phyloP scores from a whole-genome alignment of 2,329 filamentous ascomycete genomes.

The Trichoderma afroharzianum region DNA sequence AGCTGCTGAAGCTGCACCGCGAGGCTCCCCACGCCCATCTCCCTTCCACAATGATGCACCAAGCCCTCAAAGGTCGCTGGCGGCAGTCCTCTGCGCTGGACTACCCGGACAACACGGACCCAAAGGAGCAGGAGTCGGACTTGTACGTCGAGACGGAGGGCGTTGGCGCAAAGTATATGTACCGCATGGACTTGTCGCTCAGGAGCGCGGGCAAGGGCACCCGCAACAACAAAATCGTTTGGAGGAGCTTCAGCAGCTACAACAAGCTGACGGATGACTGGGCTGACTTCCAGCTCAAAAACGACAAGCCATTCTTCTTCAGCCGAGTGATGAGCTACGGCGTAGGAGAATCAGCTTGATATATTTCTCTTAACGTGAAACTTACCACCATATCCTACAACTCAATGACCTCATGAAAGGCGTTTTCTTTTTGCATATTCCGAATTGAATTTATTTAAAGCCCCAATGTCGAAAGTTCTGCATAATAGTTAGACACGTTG shows the following conservation, averaged over 20 bases:
- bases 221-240: slow-evolving; percentile 81
- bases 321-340: slow-evolving; percentile 64
- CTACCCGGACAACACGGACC: slow-evolving; percentile 22
- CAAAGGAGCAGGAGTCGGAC: slow-evolving; percentile 55
- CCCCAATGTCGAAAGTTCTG: not conserved
- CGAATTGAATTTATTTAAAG: not conserved
- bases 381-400: not conserved
- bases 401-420: not conserved
- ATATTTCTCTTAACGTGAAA: not conserved
- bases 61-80: slow-evolving; percentile 59
- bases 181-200: slow-evolving; percentile 74
- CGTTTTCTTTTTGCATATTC: not conserved
- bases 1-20: slow-evolving; percentile 55
- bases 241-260: slow-evolving; percentile 90
- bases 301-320: slow-evolving; percentile 64
- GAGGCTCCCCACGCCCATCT: slow-evolving; percentile 29
- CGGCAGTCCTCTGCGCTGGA: slow-evolving; percentile 41
- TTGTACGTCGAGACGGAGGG: slow-evolving; percentile 85
- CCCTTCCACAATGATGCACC: slow-evolving; percentile 58
- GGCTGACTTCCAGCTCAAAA: slow-evolving; percentile 69
- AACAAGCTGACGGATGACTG: slow-evolving; percentile 88
- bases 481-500: not conserved
- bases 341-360: slow-evolving; percentile 22
- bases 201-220: slow-evolving; percentile 59
- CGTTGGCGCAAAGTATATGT: slow-evolving; percentile 72